A percentile compares a stretch with the other conserved stretches of the same genome.
Evolutionary conservation across 306 rosid species (phyloP).

Genomic region (Purshia tridentata): DNA sequence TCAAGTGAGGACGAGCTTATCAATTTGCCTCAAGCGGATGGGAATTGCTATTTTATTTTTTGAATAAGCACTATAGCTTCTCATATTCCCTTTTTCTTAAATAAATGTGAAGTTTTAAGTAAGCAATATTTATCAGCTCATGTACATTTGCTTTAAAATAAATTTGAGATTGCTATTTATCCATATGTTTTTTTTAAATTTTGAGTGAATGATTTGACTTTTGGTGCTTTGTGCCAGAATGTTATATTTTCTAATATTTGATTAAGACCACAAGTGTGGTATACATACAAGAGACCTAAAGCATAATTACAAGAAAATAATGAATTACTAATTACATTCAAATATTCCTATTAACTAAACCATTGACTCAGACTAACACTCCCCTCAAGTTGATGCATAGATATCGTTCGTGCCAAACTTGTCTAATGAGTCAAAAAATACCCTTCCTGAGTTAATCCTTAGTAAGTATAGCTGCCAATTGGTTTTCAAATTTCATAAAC

Average conservation of each 20-base stretch:
- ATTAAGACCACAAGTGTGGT: too few species aligned
- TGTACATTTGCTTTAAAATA: neutral
- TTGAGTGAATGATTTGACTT: neutral
- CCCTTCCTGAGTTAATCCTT: neutral
- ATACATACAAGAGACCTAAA: too few species aligned
- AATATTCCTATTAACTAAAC: too few species aligned
- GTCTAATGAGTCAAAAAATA: neutral
- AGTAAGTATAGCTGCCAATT: neutral
- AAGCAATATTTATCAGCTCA: neutral
- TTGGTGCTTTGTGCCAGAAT: neutral
- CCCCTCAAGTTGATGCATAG: too few species aligned
- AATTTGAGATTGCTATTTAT: neutral
- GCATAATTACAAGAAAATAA: too few species aligned
- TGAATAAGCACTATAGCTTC: slow-evolving; percentile 53
- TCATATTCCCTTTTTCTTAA: neutral
- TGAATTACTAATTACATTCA: too few species aligned
- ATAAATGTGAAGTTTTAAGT: neutral
- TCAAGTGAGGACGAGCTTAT: slow-evolving; percentile 84
- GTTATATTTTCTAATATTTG: too few species aligned
- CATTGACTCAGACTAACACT: too few species aligned
- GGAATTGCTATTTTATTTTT: slow-evolving; percentile 67
- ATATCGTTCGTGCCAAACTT: too few species aligned
- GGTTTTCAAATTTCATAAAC: neutral
- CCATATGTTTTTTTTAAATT: neutral
- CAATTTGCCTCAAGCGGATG: slow-evolving; percentile 65